Percentiles rank a stretch among this genome's conserved stretches.
Evolutionary conservation across 1,139 yeast species (phyloP).

Genomic region (Magnusiomyces clavatus): DNA sequence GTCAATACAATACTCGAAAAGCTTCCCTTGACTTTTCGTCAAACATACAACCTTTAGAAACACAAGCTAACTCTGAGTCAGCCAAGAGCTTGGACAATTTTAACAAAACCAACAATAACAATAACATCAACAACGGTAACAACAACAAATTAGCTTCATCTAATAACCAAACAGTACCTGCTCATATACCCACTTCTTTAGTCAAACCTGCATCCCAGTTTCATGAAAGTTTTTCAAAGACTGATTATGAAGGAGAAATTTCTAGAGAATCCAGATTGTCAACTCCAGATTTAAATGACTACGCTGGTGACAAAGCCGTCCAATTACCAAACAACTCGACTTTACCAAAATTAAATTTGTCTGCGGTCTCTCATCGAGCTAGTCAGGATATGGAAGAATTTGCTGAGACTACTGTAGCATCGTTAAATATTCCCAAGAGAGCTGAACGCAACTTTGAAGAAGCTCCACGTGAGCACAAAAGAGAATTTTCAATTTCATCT

Average conservation of each 20-base stretch:
- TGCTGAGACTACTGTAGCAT: too few species aligned
- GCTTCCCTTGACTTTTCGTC: too few species aligned
- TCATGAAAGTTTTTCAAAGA: background rate
- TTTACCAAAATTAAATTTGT: background rate
- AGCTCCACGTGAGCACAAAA: background rate
- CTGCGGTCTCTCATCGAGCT: too few species aligned
- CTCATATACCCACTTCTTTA: background rate
- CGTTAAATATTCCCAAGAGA: too few species aligned
- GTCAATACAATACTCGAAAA: too few species aligned
- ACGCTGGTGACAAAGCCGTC: background rate
- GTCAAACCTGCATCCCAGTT: background rate
- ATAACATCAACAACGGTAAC: too few species aligned
- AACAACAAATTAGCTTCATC: background rate
- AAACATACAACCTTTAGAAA: too few species aligned
- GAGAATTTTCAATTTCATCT: conserved; percentile 2
- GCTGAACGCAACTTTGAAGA: too few species aligned
- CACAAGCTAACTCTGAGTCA: too few species aligned
- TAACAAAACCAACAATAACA: background rate
- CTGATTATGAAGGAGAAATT: background rate
- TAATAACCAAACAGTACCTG: background rate
- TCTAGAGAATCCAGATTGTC: background rate
- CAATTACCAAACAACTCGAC: background rate
- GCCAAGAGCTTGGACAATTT: background rate
- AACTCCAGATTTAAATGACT: background rate
- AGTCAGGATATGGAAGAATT: too few species aligned